A percentile compares a stretch with the other conserved stretches of the same genome.
Conservation (phyloP, 2,329 filamentous ascomycete species). For the Fusarium anguioides region DNA sequence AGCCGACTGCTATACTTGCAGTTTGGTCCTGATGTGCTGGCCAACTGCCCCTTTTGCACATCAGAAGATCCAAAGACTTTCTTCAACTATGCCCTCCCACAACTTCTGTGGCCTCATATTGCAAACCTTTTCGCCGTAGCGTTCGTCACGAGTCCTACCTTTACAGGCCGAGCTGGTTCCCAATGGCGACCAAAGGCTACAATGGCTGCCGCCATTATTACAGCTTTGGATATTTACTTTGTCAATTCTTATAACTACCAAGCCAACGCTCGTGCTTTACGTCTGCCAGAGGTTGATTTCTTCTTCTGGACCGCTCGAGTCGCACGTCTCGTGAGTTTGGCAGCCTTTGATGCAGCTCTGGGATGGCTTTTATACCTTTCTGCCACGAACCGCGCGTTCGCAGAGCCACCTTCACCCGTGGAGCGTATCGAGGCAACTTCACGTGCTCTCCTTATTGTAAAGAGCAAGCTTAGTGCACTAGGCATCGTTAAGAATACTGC, state of each 20-base stretch:
- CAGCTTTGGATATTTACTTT: slow-evolving; percentile 73
- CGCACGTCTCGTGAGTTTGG: slow-evolving; percentile 72
- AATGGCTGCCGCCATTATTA: slow-evolving; percentile 68
- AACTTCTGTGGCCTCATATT: slow-evolving; percentile 80
- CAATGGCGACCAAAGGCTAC: slow-evolving; percentile 79
- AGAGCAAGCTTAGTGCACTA: slow-evolving; percentile 76
- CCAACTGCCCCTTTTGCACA: slow-evolving; percentile 84
- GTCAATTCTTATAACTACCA: slow-evolving; percentile 73
- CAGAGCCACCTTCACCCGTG: slow-evolving; percentile 67
- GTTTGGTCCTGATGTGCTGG: slow-evolving; percentile 79
- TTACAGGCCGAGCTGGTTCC: slow-evolving; percentile 71
- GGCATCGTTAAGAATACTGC: slow-evolving; percentile 85
- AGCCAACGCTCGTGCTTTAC: slow-evolving; percentile 70
- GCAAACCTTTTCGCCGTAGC: slow-evolving; percentile 79
- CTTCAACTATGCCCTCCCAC: slow-evolving; percentile 82
- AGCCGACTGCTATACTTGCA: slow-evolving; percentile 84
- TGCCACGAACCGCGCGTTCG: slow-evolving; percentile 82
- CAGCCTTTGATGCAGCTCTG: slow-evolving; percentile 70
- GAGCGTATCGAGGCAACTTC: slow-evolving; percentile 73
- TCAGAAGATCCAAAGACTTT: slow-evolving; percentile 76
- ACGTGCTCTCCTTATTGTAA: slow-evolving; percentile 66
- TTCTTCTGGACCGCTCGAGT: slow-evolving; percentile 77
- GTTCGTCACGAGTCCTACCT: slow-evolving; percentile 74
- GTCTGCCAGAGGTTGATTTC: slow-evolving; percentile 72
- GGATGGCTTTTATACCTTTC: slow-evolving; percentile 78